These are phyloP conservation scores for Cordyceps cateniannulata DNA, from an alignment of 2,329 filamentous ascomycete genomes.

Conservation along the genomic window DNA sequence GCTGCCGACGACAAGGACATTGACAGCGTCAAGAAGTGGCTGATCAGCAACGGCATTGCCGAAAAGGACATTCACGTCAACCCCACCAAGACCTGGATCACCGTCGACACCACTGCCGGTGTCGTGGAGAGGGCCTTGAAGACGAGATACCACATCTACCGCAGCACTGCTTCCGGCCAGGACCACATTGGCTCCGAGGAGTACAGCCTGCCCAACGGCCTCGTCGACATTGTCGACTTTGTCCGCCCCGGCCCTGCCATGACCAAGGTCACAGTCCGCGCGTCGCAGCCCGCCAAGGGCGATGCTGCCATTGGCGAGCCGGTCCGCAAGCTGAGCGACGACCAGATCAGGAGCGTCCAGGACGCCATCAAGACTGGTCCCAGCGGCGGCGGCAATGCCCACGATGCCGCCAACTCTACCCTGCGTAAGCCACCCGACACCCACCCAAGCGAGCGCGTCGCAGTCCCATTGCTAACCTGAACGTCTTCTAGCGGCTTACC, in stretches of 20 bases:
- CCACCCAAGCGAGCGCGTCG: too few relatives aligned
- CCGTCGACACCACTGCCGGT: slow-evolving; percentile 46
- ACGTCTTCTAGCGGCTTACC: background rate
- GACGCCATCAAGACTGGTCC: slow-evolving; percentile 7
- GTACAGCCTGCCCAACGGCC: slow-evolving; percentile 33
- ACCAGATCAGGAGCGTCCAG: slow-evolving; percentile 12
- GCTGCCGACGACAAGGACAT: slow-evolving; percentile 38
- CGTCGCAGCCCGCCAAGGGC: background rate
- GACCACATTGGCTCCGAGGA: slow-evolving; percentile 35
- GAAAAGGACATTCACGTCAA: slow-evolving; percentile 41
- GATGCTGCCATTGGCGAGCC: slow-evolving; percentile 4
- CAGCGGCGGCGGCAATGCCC: background rate
- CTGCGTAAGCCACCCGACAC: slow-evolving; percentile 1
- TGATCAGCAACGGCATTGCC: slow-evolving; percentile 45
- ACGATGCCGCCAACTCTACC: background rate
- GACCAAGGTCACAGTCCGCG: slow-evolving; percentile 20
- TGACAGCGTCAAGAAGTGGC: slow-evolving; percentile 45
- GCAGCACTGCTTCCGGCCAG: slow-evolving; percentile 28
- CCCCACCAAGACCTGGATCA: slow-evolving; percentile 45
- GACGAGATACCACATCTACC: slow-evolving; percentile 46
- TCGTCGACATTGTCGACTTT: slow-evolving; percentile 33
- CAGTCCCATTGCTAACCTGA: background rate
- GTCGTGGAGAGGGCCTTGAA: slow-evolving; percentile 48
- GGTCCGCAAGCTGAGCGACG: slow-evolving; percentile 17
- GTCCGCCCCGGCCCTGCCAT: slow-evolving; percentile 35